A percentile compares a stretch with the other conserved stretches of the same genome.
phyloP scores from a whole-genome alignment of 139 green algal species.

The Pleodorina starrii region DNA sequence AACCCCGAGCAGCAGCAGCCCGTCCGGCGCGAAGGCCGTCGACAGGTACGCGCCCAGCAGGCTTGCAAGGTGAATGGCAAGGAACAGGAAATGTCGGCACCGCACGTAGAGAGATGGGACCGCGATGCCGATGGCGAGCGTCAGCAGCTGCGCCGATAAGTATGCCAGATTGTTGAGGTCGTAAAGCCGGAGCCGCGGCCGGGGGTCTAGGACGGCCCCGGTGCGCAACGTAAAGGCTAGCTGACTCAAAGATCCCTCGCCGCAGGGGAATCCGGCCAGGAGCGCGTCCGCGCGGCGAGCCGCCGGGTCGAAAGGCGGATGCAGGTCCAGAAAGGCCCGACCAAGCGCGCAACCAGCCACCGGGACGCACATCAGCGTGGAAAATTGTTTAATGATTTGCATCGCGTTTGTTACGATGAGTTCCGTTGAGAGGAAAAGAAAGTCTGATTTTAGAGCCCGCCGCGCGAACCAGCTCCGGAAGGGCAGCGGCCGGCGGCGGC shows the following conservation, averaged over 20 bases:
- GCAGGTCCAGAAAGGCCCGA: no score
- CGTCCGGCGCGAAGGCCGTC: neutral
- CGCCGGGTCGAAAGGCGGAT: no score
- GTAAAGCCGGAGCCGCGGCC: neutral
- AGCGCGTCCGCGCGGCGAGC: no score
- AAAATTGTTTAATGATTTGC: no score
- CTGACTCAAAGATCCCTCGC: neutral
- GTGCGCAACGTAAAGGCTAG: neutral
- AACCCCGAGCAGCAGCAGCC: neutral
- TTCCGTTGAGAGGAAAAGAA: no score
- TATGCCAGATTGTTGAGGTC: neutral
- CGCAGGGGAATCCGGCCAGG: slow-evolving; percentile 22
- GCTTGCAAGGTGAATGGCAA: neutral
- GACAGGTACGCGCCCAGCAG: neutral
- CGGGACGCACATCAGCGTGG: no score
- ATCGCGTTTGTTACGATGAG: no score
- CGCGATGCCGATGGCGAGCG: neutral
- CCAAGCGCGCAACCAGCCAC: no score
- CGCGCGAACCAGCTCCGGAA: no score
- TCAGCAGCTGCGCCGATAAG: neutral
- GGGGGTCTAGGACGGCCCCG: no score
- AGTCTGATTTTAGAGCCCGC: no score
- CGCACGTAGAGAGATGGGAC: neutral
- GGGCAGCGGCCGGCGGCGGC: no score
- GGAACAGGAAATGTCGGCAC: neutral